These are phyloP conservation scores for Digitaria exilis DNA, from an alignment of 202 grass and related monocot genomes.

Conservation along the genomic window DNA sequence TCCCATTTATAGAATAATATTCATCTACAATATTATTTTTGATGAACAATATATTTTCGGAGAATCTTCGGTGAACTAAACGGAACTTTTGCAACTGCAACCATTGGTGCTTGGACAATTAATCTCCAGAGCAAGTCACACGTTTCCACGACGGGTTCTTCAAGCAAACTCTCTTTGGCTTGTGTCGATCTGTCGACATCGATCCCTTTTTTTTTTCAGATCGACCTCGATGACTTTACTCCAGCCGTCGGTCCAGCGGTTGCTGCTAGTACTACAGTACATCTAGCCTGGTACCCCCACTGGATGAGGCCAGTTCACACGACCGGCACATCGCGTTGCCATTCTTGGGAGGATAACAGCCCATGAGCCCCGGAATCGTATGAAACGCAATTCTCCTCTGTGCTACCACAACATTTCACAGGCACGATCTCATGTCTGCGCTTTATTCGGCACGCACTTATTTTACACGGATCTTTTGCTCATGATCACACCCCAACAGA, in stretches of 20 bases:
- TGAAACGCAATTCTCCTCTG: neutral
- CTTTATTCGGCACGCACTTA: slow-evolving; percentile 20
- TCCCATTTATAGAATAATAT: no score
- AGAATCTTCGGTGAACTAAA: no score
- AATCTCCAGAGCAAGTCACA: neutral
- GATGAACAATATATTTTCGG: no score
- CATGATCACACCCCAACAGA: neutral
- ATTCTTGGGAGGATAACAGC: neutral
- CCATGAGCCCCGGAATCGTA: neutral
- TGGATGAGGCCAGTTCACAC: neutral
- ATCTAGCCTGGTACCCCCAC: no score
- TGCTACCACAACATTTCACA: neutral
- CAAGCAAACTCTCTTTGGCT: neutral
- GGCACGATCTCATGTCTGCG: neutral
- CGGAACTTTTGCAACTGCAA: neutral
- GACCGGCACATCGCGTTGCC: neutral
- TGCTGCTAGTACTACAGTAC: no score
- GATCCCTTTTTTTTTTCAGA: neutral
- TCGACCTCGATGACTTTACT: neutral
- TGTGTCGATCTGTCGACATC: neutral
- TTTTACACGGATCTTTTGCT: slow-evolving; percentile 12
- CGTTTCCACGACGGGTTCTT: neutral
- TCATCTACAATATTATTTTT: no score
- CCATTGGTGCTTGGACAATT: neutral
- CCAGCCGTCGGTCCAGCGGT: no score